These are phyloP conservation scores for Termitomyces sp. DNA, from an alignment of 768 basidiomycete genomes.

Conservation along the genomic window DNA sequence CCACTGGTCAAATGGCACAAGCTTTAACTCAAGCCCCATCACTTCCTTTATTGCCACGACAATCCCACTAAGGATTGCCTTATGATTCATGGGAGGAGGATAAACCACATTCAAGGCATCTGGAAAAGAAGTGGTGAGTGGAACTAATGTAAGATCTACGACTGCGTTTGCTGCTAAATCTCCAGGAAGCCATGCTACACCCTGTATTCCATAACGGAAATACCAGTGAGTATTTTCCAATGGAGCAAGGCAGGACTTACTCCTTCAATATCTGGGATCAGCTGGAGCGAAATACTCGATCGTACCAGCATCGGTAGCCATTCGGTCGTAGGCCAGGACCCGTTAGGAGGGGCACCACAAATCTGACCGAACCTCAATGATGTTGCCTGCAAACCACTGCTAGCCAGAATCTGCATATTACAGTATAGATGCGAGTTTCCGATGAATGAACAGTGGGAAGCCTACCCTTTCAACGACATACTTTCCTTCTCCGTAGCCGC, in stretches of 20 bases:
- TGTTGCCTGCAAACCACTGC: slow-evolving; percentile 33
- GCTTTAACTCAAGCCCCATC: background rate
- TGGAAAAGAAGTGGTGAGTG: background rate
- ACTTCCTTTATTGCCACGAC: background rate
- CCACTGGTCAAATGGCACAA: background rate
- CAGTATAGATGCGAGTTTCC: background rate
- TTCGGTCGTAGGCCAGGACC: slow-evolving; percentile 41
- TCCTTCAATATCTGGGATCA: slow-evolving; percentile 21
- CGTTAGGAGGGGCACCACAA: slow-evolving; percentile 34
- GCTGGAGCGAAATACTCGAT: slow-evolving; percentile 26
- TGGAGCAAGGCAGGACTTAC: background rate
- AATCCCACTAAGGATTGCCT: background rate
- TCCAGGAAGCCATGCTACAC: background rate
- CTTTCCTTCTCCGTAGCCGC: slow-evolving; percentile 2
- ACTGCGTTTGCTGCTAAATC: background rate
- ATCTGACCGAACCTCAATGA: slow-evolving; percentile 47
- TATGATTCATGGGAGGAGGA: background rate
- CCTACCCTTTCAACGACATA: background rate
- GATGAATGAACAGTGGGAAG: background rate
- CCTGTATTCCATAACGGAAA: background rate
- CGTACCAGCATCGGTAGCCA: slow-evolving; percentile 45
- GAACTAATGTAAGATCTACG: background rate
- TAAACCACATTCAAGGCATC: background rate
- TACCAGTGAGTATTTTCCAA: background rate
- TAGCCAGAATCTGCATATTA: background rate